These are phyloP conservation scores for Phtheirospermum japonicum DNA, from an alignment of 257 asterid species.

Conservation along the genomic window DNA sequence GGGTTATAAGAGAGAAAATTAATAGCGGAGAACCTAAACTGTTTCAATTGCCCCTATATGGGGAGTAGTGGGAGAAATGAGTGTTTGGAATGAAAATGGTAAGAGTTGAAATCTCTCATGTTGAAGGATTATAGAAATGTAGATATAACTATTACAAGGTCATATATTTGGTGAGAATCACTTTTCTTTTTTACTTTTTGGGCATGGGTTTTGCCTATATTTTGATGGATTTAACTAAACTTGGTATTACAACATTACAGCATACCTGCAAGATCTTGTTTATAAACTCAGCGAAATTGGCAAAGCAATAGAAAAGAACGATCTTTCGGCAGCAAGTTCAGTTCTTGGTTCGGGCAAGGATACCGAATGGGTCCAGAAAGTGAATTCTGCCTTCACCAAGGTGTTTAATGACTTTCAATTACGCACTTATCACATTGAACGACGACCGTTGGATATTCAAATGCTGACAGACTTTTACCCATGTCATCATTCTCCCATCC, in stretches of 20 bases:
- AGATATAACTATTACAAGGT: too few species aligned
- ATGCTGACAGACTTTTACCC: background rate
- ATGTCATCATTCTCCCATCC: background rate
- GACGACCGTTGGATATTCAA: constrained; percentile 2
- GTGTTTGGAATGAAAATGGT: too few species aligned
- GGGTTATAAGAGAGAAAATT: too few species aligned
- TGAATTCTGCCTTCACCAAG: constrained; percentile 75
- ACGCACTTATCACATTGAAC: background rate
- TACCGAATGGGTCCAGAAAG: constrained; percentile 71
- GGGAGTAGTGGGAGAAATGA: too few species aligned
- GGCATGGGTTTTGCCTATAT: background rate
- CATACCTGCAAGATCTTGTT: constrained; percentile 81
- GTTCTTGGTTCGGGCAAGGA: constrained; percentile 74
- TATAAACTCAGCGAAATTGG: constrained; percentile 83
- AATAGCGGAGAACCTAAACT: too few species aligned
- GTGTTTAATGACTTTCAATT: constrained; percentile 33
- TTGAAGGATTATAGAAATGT: too few species aligned
- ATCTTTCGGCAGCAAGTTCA: constrained; percentile 60
- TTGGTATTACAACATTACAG: constrained; percentile 39
- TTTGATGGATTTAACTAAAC: constrained; percentile 10
- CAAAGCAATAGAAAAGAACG: constrained; percentile 76
- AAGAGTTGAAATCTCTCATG: too few species aligned
- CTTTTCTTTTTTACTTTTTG: too few species aligned
- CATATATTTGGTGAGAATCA: too few species aligned
- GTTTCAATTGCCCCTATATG: too few species aligned